Percentiles rank a stretch among this genome's conserved stretches.
These are phyloP conservation scores for Piper betle DNA, from an alignment of 164 flowering plant genomes.

Conservation along the genomic window DNA sequence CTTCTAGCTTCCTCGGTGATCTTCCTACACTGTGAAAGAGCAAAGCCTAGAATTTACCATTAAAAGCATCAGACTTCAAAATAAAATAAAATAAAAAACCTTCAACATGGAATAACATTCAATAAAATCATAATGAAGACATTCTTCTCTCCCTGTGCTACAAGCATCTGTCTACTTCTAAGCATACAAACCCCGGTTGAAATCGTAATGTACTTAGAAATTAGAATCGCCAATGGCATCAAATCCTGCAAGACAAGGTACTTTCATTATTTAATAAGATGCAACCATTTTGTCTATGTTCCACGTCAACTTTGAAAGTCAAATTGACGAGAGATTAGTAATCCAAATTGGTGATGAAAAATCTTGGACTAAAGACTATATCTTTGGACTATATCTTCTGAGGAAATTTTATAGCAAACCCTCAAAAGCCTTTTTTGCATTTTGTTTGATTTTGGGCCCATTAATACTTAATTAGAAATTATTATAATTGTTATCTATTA, in stretches of 20 bases:
- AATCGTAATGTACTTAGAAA: constrained; percentile 44
- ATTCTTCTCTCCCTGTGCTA: constrained; percentile 55
- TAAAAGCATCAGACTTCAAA: neutral
- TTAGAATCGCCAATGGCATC: constrained; percentile 61
- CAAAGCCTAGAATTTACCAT: constrained; percentile 43
- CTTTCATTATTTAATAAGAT: neutral
- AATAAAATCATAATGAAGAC: neutral
- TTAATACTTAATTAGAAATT: too few relatives aligned
- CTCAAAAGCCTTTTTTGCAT: constrained; percentile 76
- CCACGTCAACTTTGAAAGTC: neutral
- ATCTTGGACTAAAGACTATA: constrained; percentile 43
- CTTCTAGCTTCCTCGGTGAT: constrained; percentile 66
- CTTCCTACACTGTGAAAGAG: constrained; percentile 70
- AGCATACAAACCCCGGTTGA: constrained; percentile 93
- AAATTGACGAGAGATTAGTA: constrained; percentile 22
- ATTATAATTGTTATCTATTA: too few relatives aligned
- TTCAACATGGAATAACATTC: neutral
- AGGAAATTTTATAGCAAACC: constrained; percentile 43
- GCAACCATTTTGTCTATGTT: too few relatives aligned
- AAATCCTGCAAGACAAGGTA: constrained; percentile 38
- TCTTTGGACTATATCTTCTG: constrained; percentile 29
- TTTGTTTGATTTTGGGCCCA: too few relatives aligned
- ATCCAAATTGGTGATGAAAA: constrained; percentile 71
- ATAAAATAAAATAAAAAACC: too few relatives aligned
- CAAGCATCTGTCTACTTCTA: constrained; percentile 97